phyloP scores from a whole-genome alignment of 768 basidiomycete genomes.

The Hebeloma cylindrosporum region DNA sequence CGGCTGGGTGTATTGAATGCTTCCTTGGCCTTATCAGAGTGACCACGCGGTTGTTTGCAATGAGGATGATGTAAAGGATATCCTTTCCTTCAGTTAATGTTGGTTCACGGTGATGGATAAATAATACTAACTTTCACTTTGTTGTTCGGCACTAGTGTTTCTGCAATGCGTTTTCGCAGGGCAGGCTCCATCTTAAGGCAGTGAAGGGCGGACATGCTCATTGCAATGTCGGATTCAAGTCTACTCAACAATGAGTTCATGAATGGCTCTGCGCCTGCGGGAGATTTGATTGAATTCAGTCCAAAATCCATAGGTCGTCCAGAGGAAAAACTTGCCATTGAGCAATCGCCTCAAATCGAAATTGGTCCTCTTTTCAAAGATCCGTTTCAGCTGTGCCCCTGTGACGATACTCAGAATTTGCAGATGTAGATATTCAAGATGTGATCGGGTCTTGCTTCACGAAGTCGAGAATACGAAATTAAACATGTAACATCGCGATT shows the following conservation, averaged over 20 bases:
- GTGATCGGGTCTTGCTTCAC: slow-evolving; percentile 84
- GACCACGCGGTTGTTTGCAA: slow-evolving; percentile 74
- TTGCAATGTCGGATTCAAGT: slow-evolving; percentile 77
- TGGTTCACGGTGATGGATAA: not conserved
- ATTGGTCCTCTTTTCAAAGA: slow-evolving; percentile 88
- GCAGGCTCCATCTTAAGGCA: slow-evolving; percentile 74
- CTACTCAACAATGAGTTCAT: slow-evolving; percentile 68
- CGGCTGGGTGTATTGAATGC: slow-evolving; percentile 93
- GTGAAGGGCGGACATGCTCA: slow-evolving; percentile 77
- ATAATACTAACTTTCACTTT: slow-evolving; percentile 67
- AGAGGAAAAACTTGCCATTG: slow-evolving; percentile 44
- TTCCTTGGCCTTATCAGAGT: slow-evolving; percentile 88
- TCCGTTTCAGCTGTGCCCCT: slow-evolving; percentile 74
- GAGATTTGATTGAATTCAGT: not conserved
- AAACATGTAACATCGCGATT: slow-evolving; percentile 7
- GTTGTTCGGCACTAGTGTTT: slow-evolving; percentile 72
- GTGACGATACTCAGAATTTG: slow-evolving; percentile 92
- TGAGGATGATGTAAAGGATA: slow-evolving; percentile 87
- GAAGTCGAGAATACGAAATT: slow-evolving; percentile 25
- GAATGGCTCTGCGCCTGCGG: slow-evolving; percentile 77
- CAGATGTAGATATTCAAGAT: slow-evolving; percentile 93
- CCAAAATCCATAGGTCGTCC: not conserved
- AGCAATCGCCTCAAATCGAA: slow-evolving; percentile 83
- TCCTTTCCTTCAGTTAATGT: slow-evolving; percentile 51
- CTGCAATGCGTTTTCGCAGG: slow-evolving; percentile 74